Percentiles rank a stretch among this genome's conserved stretches.
Evolutionary conservation across 2,329 filamentous ascomycete genomes (phyloP).

Genomic region (Aureobasidium vineae): DNA sequence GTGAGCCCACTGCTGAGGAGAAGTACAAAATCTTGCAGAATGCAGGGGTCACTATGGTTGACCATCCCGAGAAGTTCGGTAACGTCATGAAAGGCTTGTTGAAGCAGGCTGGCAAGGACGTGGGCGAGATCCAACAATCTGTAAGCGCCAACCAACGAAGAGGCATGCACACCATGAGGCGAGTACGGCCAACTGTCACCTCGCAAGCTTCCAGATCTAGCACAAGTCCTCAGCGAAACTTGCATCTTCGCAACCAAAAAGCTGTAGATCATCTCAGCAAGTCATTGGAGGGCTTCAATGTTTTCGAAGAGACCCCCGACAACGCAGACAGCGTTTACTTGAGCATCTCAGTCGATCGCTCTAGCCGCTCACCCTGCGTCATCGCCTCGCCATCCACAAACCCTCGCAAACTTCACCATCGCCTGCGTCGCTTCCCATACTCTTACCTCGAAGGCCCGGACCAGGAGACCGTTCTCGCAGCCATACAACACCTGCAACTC

Average conservation of each 20-base stretch:
- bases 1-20: slow-evolving; percentile 62
- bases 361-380: slow-evolving; percentile 61
- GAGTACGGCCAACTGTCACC: slow-evolving; percentile 34
- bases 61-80: slow-evolving; percentile 74
- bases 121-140: slow-evolving; percentile 39
- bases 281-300: slow-evolving; percentile 39
- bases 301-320: slow-evolving; percentile 42
- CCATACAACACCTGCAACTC: slow-evolving; percentile 56
- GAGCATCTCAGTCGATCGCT: slow-evolving; percentile 64
- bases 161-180: slow-evolving; percentile 50
- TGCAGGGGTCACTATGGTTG: slow-evolving; percentile 67
- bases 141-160: slow-evolving; percentile 22
- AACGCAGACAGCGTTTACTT: slow-evolving; percentile 45
- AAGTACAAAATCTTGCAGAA: slow-evolving; percentile 66
- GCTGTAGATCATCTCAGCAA: slow-evolving; percentile 56
- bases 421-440: slow-evolving; percentile 60
- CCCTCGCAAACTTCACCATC: slow-evolving; percentile 44
- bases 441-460: slow-evolving; percentile 53
- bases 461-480: slow-evolving; percentile 42
- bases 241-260: slow-evolving; percentile 57
- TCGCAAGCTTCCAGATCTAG: background rate
- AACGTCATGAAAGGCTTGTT: slow-evolving; percentile 64
- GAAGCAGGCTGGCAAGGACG: slow-evolving; percentile 43
- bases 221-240: slow-evolving; percentile 46
- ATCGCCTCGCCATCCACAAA: slow-evolving; percentile 56